Conservation (phyloP, 345 rosid genomes). For the Salix udensis region DNA sequence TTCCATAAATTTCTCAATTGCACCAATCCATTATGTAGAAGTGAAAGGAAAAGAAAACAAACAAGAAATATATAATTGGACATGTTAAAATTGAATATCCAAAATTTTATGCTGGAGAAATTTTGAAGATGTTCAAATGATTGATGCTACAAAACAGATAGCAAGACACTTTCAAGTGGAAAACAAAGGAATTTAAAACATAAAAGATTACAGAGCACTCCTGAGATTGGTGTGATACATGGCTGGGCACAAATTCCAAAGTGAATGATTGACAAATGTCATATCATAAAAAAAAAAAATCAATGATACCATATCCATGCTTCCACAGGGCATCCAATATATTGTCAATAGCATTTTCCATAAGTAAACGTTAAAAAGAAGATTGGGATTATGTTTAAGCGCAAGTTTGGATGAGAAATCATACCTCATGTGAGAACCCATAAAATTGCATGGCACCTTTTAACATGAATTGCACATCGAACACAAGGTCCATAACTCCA, state of each 20-base stretch:
- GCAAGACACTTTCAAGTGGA: neutral
- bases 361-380: neutral
- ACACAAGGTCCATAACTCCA: slow-evolving; percentile 82
- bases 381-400: neutral
- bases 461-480: slow-evolving; percentile 84
- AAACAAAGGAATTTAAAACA: neutral
- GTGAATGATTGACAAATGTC: neutral
- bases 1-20: neutral
- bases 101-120: neutral
- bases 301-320: neutral
- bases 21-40: neutral
- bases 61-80: neutral
- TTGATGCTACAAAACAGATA: neutral
- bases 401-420: neutral
- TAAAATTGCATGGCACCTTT: slow-evolving; percentile 83
- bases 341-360: neutral
- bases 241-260: neutral
- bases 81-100: neutral
- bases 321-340: neutral
- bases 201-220: neutral
- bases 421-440: slow-evolving; percentile 91
- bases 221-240: neutral
- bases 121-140: neutral
- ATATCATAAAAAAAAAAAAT: neutral
- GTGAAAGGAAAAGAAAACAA: neutral